Evolutionary conservation across 2,329 filamentous ascomycete species (phyloP).

Genomic region (Fusarium tanahbumbuense): DNA sequence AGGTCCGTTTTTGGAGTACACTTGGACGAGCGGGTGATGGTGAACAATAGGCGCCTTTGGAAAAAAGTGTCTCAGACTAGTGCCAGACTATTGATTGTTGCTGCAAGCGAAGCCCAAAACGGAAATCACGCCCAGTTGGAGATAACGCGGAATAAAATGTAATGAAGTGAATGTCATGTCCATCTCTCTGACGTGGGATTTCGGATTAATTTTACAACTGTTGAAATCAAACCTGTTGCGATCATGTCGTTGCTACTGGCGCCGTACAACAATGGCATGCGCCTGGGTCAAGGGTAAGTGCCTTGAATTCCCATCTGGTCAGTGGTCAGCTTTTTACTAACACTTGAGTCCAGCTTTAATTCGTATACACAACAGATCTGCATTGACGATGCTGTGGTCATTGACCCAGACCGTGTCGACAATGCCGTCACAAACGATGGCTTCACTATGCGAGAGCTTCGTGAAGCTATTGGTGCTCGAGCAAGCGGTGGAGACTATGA

Average conservation of each 20-base stretch:
- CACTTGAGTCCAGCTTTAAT: neutral
- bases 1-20: neutral
- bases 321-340: too few relatives aligned
- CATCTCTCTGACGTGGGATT: too few relatives aligned
- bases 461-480: neutral
- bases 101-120: too few relatives aligned
- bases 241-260: neutral
- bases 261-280: slow-evolving; percentile 10
- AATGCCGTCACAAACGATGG: slow-evolving; percentile 1
- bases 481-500: neutral
- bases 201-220: too few relatives aligned
- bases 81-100: too few relatives aligned
- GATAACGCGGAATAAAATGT: too few relatives aligned
- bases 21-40: rapidly evolving
- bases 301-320: too few relatives aligned
- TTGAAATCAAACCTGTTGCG: too few relatives aligned
- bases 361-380: slow-evolving; percentile 1
- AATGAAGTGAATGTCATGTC: too few relatives aligned
- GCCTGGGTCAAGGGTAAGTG: neutral
- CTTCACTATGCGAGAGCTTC: neutral
- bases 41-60: too few relatives aligned
- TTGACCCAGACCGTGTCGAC: neutral
- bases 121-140: too few relatives aligned
- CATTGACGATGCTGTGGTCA: slow-evolving; percentile 1
- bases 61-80: too few relatives aligned